These are phyloP conservation scores for Carex scoparia DNA, from an alignment of 176 grass and related monocot species.

Conservation along the genomic window DNA sequence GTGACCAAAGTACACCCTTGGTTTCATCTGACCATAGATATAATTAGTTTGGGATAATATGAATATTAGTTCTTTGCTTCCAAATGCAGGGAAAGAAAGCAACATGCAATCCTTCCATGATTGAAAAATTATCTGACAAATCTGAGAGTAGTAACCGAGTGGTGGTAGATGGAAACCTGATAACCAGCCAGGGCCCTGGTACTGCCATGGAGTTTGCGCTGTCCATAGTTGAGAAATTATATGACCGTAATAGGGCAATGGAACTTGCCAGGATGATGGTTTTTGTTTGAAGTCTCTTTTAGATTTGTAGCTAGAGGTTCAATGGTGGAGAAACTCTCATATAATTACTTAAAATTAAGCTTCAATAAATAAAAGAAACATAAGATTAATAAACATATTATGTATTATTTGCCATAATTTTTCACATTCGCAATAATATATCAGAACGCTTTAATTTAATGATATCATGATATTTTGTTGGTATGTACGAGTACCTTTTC, in stretches of 20 bases:
- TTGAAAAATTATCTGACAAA: conserved; percentile 20
- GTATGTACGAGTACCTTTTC: background rate
- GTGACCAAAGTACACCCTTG: background rate
- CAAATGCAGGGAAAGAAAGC: conserved; percentile 73
- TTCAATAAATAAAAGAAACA: background rate
- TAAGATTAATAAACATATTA: background rate
- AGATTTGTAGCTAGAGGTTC: background rate
- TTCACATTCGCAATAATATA: background rate
- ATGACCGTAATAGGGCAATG: background rate
- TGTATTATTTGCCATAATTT: background rate
- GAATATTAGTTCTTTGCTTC: background rate
- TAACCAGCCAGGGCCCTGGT: conserved; percentile 27
- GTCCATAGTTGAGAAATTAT: conserved; percentile 25
- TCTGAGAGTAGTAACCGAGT: conserved; percentile 8
- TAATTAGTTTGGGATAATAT: background rate
- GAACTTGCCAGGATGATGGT: conserved; percentile 9
- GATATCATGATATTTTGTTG: background rate
- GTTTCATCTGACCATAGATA: background rate
- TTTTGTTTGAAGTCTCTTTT: conserved; percentile 7
- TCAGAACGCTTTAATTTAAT: background rate
- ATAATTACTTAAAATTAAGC: background rate
- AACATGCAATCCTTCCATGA: conserved; percentile 22
- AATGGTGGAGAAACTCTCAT: background rate
- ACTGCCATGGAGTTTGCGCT: conserved; percentile 26
- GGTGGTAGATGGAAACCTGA: conserved; percentile 23